Evolutionary conservation across 176 grass and related monocot genomes (phyloP).

Genomic region (Poa pratensis): DNA sequence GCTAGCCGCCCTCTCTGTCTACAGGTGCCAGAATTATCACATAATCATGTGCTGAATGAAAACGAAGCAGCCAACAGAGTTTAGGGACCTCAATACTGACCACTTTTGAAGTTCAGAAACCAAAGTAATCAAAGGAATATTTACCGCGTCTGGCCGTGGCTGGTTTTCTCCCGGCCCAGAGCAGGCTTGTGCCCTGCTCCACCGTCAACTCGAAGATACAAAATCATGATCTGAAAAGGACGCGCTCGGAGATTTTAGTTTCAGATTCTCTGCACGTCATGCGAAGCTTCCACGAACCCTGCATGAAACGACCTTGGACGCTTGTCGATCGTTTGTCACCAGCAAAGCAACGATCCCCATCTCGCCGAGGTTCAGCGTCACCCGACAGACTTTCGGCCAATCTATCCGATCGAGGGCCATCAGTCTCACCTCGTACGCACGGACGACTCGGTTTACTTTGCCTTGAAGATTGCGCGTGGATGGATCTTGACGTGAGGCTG

Average conservation of each 20-base stretch:
- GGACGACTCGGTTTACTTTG: not conserved
- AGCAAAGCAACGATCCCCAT: not conserved
- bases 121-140: no score
- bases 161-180: not conserved
- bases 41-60: no score
- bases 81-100: no score
- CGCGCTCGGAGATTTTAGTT: no score
- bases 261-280: not conserved
- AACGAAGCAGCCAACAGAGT: no score
- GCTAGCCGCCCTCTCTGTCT: no score
- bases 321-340: not conserved
- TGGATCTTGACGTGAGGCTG: not conserved
- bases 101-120: no score
- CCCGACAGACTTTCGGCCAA: not conserved
- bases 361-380: not conserved
- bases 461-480: slow-evolving; percentile 18
- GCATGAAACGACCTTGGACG: not conserved
- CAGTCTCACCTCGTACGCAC: not conserved
- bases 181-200: not conserved
- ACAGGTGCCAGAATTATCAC: no score
- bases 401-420: not conserved
- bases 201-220: not conserved
- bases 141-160: no score
- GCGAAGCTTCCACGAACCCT: not conserved
- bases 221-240: not conserved